phyloP scores from a whole-genome alignment of 2,329 filamentous ascomycete genomes.

The Delphinella strobiligena region DNA sequence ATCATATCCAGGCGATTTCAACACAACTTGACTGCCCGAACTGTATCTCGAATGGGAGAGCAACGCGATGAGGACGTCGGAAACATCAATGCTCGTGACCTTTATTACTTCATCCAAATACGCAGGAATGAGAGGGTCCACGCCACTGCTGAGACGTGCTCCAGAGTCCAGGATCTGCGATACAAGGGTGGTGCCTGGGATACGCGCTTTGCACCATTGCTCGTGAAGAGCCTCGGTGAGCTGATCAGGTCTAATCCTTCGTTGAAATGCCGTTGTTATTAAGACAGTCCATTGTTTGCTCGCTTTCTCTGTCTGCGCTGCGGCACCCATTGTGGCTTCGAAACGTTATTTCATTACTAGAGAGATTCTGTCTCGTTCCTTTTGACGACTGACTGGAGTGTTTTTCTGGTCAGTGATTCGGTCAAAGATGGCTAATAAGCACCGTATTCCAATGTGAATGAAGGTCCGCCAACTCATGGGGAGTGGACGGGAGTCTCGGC shows the following conservation, averaged over 20 bases:
- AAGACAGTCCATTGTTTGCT: slow-evolving; percentile 9
- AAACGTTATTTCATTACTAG: too few species aligned
- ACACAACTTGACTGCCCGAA: background rate
- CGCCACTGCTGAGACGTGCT: background rate
- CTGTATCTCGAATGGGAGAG: slow-evolving; percentile 16
- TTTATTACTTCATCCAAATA: slow-evolving; percentile 18
- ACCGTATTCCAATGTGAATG: too few species aligned
- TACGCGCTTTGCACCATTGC: slow-evolving; percentile 2
- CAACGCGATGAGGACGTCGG: slow-evolving; percentile 18
- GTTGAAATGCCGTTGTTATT: slow-evolving; percentile 7
- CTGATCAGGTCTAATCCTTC: slow-evolving; percentile 7
- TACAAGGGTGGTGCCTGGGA: slow-evolving; percentile 5
- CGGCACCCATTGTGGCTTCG: background rate
- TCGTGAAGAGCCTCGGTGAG: slow-evolving; percentile 7
- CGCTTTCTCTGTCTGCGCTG: background rate
- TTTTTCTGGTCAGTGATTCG: too few species aligned
- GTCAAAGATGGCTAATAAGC: too few species aligned
- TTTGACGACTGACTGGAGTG: too few species aligned
- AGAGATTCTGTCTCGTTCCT: too few species aligned
- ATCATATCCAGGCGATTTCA: slow-evolving; percentile 9
- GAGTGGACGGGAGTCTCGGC: too few species aligned
- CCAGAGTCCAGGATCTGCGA: slow-evolving; percentile 7
- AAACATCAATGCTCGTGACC: slow-evolving; percentile 13
- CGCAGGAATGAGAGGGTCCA: slow-evolving; percentile 17
- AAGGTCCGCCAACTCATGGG: too few species aligned